Evolutionary conservation across 495 filamentous ascomycete genomes (phyloP).

Genomic region (Aspergillus taichungensis): DNA sequence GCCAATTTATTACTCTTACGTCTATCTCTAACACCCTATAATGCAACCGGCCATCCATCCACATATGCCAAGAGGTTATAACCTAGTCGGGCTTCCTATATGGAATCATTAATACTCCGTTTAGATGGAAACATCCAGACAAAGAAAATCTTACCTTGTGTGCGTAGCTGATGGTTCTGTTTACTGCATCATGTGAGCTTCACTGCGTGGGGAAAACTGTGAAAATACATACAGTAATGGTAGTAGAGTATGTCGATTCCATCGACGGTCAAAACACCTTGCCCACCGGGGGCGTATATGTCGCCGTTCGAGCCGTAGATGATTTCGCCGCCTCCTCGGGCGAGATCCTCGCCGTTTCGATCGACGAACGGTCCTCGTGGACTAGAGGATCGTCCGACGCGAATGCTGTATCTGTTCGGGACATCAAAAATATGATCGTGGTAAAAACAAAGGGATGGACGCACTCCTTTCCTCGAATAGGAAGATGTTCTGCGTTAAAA

Average conservation of each 20-base stretch:
- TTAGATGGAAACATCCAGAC: not conserved
- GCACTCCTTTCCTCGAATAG: slow-evolving; percentile 55
- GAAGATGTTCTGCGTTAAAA: slow-evolving; percentile 35
- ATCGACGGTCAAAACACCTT: slow-evolving; percentile 29
- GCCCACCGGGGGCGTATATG: slow-evolving; percentile 40
- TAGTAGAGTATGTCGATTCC: slow-evolving; percentile 37
- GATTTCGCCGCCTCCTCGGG: slow-evolving; percentile 33
- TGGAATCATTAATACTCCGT: slow-evolving; percentile 3
- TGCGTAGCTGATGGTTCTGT: slow-evolving; percentile 31
- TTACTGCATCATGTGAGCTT: slow-evolving; percentile 20
- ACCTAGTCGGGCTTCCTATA: slow-evolving; percentile 34
- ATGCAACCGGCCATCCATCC: slow-evolving; percentile 35
- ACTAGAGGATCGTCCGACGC: slow-evolving; percentile 30
- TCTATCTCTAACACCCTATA: not conserved
- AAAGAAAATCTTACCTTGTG: slow-evolving; percentile 23
- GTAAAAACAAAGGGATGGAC: slow-evolving; percentile 1
- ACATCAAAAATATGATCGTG: slow-evolving; percentile 2
- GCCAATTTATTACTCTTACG: no score
- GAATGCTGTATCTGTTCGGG: slow-evolving; percentile 32
- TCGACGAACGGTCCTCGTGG: slow-evolving; percentile 35
- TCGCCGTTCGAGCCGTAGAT: slow-evolving; percentile 40
- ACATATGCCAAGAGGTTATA: slow-evolving; percentile 35
- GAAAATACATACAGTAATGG: slow-evolving; percentile 32
- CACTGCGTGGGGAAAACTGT: not conserved
- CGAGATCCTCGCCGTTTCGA: slow-evolving; percentile 25